Evolutionary conservation across 2,329 filamentous ascomycete genomes (phyloP), one percentile per base, ranked within the genome.

Genomic region (Penicillium sp.): DNA sequence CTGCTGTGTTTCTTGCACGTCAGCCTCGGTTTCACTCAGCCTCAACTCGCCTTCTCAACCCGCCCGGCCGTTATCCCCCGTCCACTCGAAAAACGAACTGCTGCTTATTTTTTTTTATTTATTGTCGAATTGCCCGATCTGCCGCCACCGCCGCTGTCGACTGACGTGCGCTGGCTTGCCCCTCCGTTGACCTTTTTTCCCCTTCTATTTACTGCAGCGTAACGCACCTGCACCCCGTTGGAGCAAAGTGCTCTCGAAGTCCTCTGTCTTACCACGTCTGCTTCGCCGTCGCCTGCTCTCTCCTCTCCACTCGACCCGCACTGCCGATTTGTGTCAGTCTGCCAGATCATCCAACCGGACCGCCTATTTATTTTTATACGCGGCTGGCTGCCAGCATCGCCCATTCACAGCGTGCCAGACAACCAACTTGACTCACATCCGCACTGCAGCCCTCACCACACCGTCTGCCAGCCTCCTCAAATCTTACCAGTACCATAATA

Each of bases 321-420:
- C 40, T 35, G 56, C 33, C 28, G 40, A 54, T 38, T 43, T 45
- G 50, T 55, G 57, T 59, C 57, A 47, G 54, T 52, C 53, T 56
- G 59, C 59, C 59, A 60, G 59, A 56, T 59, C 59, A 60, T 38
- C 48, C 56, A 59, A 55, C 47, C 58, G 47, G 30, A 53, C 49
- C 38, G 47, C 58, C 24, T 42, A 23, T 45, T 45, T 26, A 21
- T 47, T 52, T 59, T 43, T 53, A 42, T 46, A 52, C 35, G 26
- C 54, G 23, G 43, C 53, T 18, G 33, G 30, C 35, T 38, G 14
- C 30, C 40, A 21, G 40, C 51, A 30, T 30, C 43, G 51, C 55
- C 59, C 59, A 59, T 52, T 61, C 53, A 57, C 50, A 55, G 54
- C 45, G 35, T 59, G 57, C 57, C 59, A 57, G 57, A 57, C 35